These are phyloP conservation scores for Aspergillus oerlinghausenensis DNA, from an alignment of 2,329 filamentous ascomycete species.

Conservation along the genomic window DNA sequence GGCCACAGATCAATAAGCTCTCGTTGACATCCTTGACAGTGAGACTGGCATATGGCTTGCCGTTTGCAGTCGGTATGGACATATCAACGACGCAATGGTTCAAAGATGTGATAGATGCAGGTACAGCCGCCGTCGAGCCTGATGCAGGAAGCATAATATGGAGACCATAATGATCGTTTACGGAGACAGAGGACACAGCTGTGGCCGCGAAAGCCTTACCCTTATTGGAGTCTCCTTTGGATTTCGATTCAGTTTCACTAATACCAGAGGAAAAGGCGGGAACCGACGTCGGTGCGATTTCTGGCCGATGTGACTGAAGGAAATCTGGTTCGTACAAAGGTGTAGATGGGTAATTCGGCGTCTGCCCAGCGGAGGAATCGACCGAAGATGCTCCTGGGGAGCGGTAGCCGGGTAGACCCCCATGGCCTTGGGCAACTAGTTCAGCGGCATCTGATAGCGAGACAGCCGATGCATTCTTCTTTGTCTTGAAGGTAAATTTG, in stretches of 20 bases:
- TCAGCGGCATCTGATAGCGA: conserved; percentile 55
- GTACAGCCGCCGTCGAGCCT: conserved; percentile 65
- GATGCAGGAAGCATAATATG: conserved; percentile 74
- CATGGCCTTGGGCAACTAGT: conserved; percentile 46
- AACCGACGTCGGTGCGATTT: conserved; percentile 33
- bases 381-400: conserved; percentile 40
- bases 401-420: conserved; percentile 39
- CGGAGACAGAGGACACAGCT: conserved; percentile 52
- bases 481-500: conserved; percentile 77
- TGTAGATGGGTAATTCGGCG: conserved; percentile 34
- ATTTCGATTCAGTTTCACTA: conserved; percentile 17
- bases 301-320: conserved; percentile 30
- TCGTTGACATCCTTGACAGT: conserved; percentile 64
- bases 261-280: conserved; percentile 21
- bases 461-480: conserved; percentile 52
- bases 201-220: conserved; percentile 55
- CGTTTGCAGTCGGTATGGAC: conserved; percentile 56
- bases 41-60: conserved; percentile 65
- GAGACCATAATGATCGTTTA: conserved; percentile 62
- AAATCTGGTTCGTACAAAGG: conserved; percentile 33
- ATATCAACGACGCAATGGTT: conserved; percentile 73
- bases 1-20: conserved; percentile 72
- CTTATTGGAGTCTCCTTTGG: conserved; percentile 12
- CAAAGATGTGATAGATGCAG: conserved; percentile 68
- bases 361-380: conserved; percentile 34